Evolutionary conservation across 768 basidiomycete species (phyloP), one percentile per base, ranked within the genome.

Genomic region (Tylopilus sp.): DNA sequence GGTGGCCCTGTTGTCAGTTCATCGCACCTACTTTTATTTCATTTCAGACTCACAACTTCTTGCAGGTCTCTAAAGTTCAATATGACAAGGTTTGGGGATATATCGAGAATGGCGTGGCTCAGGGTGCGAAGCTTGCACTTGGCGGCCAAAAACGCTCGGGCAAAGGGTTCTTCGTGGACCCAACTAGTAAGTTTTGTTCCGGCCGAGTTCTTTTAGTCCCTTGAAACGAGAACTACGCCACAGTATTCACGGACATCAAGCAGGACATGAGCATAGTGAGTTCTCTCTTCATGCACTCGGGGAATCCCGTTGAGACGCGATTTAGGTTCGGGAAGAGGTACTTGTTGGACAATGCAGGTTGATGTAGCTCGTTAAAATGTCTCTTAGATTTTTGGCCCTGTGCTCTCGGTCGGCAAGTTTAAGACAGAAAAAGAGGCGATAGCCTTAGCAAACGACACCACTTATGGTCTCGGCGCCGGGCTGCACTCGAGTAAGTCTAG

Each of bases 401-500:
- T 98, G 3, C 80, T 95, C 36, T 79, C 84, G 24, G 81, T 98
- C 38, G 86, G 85, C 38, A 83, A 76, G 59, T 98, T 98, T 74
- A 82, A 80, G 59, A 86, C 87, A 8, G 95, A 97, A 69, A 86
- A 88, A 53, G 92, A 97, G 66, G 93, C 85, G 4, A 83, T 98
- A 59, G 64, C 74, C 37, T 71, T 92, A 16, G 95, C 94, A 30
- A 98, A 98, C 71, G 83, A 88, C 65, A 92, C 93, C 7, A 81
- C 76, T 45, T 98, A 96, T 69, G 96, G 96, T 31, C 80, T 98
- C 31, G 94, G 92, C 10, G 92, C 94, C 14, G 96, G 90, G 10
- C 75, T 98, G 45, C 92, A 95, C 72, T 94, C 84, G 34, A 88
- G 89, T 89, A 68, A 57, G 82, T 72, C 21, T 29, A n/a, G 26